Evolutionary conservation across 1,284 basidiomycete genomes (phyloP).

Genomic region (Earliella scabrosa): DNA sequence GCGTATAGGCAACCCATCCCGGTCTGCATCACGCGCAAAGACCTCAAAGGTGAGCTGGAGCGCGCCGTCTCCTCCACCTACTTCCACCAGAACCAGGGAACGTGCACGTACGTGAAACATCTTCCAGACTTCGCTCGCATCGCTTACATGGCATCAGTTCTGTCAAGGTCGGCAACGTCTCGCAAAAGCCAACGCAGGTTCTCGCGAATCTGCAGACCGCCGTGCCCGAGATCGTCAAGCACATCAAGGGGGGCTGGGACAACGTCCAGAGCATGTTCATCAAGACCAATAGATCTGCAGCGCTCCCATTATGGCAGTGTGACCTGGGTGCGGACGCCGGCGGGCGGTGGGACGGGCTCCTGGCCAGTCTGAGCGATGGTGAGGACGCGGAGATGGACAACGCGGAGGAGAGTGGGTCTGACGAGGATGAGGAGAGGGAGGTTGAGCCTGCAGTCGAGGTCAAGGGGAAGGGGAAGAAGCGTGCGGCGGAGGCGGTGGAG

Average conservation of each 20-base stretch:
- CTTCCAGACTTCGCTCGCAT: neutral
- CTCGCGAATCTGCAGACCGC: constrained; percentile 81
- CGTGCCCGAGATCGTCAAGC: constrained; percentile 76
- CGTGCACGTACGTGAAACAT: constrained; percentile 72
- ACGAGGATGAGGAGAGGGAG: constrained; percentile 31
- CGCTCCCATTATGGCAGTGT: constrained; percentile 90
- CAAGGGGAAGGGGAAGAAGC: constrained; percentile 46
- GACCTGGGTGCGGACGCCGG: constrained; percentile 64
- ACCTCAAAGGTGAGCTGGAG: constrained; percentile 90
- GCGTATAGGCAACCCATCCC: constrained; percentile 87
- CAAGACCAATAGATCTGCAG: constrained; percentile 88
- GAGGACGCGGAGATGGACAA: constrained; percentile 36
- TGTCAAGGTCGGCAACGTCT: constrained; percentile 82
- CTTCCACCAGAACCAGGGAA: constrained; percentile 93
- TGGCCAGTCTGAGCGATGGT: constrained; percentile 32
- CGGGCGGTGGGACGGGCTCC: constrained; percentile 65
- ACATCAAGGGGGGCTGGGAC: constrained; percentile 85
- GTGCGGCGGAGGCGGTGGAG: constrained; percentile 39
- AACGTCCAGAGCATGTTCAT: constrained; percentile 91
- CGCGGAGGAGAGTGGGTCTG: constrained; percentile 33
- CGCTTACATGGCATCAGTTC: constrained; percentile 54
- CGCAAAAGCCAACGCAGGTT: constrained; percentile 76
- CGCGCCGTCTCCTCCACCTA: constrained; percentile 91
- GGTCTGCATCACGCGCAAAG: constrained; percentile 83
- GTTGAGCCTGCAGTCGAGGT: constrained; percentile 7